Percentiles rank a stretch among this genome's conserved stretches.
Conservation (phyloP, 1,139 yeast genomes). For the Nakaseomyces kungkrabaensis region DNA sequence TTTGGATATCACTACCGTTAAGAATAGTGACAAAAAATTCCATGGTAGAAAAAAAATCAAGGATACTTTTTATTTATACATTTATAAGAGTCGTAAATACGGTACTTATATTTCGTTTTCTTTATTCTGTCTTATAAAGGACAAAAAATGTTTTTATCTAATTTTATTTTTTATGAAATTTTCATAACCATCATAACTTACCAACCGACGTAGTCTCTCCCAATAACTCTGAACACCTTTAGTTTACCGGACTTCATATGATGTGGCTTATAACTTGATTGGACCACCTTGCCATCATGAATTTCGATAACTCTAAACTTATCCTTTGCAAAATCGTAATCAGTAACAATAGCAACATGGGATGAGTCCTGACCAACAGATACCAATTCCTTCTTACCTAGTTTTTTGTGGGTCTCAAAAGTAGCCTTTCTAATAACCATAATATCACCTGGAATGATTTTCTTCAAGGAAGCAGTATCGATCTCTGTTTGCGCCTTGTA, state of each 20-base stretch:
- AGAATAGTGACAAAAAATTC: not conserved
- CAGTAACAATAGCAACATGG: slow-evolving; percentile 45
- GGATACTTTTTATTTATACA: not conserved
- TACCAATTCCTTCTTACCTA: slow-evolving; percentile 36
- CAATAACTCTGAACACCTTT: slow-evolving; percentile 65
- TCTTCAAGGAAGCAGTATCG: slow-evolving; percentile 35
- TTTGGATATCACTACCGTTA: too few relatives aligned
- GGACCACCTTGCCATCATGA: slow-evolving; percentile 47
- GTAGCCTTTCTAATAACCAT: slow-evolving; percentile 64
- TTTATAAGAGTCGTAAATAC: not conserved
- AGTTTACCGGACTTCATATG: slow-evolving; percentile 75
- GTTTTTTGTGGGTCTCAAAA: slow-evolving; percentile 59
- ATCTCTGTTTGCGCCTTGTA: slow-evolving; percentile 48
- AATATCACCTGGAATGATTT: slow-evolving; percentile 71
- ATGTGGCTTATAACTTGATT: slow-evolving; percentile 53
- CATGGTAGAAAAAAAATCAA: not conserved
- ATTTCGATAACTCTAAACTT: slow-evolving; percentile 68
- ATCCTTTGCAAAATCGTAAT: slow-evolving; percentile 64
- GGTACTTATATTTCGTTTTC: not conserved
- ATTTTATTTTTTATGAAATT: too few relatives aligned
- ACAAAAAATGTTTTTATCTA: too few relatives aligned
- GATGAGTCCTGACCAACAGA: slow-evolving; percentile 44
- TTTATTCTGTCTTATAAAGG: too few relatives aligned
- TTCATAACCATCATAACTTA: slow-evolving; percentile 6
- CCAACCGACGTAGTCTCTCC: slow-evolving; percentile 59